These are phyloP conservation scores for Aspergillus egyptiacus DNA, from an alignment of 495 filamentous ascomycete species.

Conservation along the genomic window DNA sequence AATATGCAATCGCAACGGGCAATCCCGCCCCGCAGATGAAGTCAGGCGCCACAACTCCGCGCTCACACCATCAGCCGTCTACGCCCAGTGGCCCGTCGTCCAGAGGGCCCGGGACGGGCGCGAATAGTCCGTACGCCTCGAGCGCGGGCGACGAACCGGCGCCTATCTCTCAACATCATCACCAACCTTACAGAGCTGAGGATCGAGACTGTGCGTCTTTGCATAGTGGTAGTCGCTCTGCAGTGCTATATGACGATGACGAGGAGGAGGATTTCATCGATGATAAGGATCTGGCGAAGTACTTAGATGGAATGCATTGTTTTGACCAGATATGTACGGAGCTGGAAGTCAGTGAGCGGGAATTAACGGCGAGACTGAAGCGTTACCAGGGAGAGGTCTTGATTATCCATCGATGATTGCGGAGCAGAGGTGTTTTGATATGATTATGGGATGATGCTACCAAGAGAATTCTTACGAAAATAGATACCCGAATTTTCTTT, in stretches of 20 bases:
- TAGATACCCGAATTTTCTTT: constrained; percentile 1
- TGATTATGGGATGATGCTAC: not conserved
- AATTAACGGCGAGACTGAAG: constrained; percentile 47
- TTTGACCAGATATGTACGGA: constrained; percentile 92
- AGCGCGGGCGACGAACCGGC: constrained; percentile 33
- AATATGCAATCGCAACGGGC: constrained; percentile 66
- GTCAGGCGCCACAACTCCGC: constrained; percentile 13
- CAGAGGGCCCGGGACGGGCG: constrained; percentile 30
- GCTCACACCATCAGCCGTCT: constrained; percentile 15
- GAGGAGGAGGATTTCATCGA: constrained; percentile 32
- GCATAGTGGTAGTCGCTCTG: constrained; percentile 29
- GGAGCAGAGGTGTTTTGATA: too few species aligned
- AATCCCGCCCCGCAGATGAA: constrained; percentile 29
- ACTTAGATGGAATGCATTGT: constrained; percentile 73
- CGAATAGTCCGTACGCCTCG: constrained; percentile 35
- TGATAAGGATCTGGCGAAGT: constrained; percentile 51
- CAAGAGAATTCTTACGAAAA: not conserved
- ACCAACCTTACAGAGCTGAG: constrained; percentile 6
- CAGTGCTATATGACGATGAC: constrained; percentile 26
- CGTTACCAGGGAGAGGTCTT: constrained; percentile 44
- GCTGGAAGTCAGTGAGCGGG: constrained; percentile 52
- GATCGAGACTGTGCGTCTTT: constrained; percentile 25
- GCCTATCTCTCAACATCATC: constrained; percentile 16
- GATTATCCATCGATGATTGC: constrained; percentile 54
- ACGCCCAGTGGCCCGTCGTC: constrained; percentile 29